Evolutionary conservation across 139 green algal genomes (phyloP), one percentile per base, ranked within the genome.

Genomic region (Chlamydomonas schloesseri): DNA sequence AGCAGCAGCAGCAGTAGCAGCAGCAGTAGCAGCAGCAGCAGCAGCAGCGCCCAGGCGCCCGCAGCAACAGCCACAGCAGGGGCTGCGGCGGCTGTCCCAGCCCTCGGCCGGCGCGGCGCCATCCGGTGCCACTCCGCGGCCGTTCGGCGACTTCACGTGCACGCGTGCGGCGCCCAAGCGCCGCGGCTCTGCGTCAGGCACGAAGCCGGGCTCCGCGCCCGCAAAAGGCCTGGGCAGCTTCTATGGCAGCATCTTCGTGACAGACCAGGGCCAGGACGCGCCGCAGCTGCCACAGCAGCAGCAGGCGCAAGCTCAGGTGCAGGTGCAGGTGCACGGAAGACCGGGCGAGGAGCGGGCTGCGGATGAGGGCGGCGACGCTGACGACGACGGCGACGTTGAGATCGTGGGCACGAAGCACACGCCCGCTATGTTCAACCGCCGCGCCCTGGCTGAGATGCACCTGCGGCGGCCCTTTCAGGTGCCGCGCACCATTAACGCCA

Each of bases 381-480:
- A n/a, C 53, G 76, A 53, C 15, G 57, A 37, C 18, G 60, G 53
- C 36, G 76, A 68, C 18, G 55, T 82, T 0, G 64, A 58, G 58
- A 83, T 83, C 21, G 36, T 83, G 64, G 28, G 37, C 21, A 37
- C 20, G 60, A 24, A 5, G 36, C 47, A 28, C 17, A 8, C 34
- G 34, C 14, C 20, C 3, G 34, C 23, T 0, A 10, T 29, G 20
- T n/a, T 4, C 36, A 26, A 24, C 64, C 64, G 18, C 64, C n/a
- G 18, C 42, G 65, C 62, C 2, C 78, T 53, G 34, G 64, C n/a
- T 17, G 64, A 84, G 37, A 2, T 67, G 46, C 50, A 28, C 42
- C 64, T 74, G 42, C 64, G 78, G 15, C 15, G n/a, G 64, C 78
- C 78, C 18, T 84, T 84, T 17, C 78, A 84, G 64, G 18, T 46